Percentiles rank a stretch among this genome's conserved stretches.
phyloP scores from a whole-genome alignment of 169 alveolate genomes.

The Plasmodium coatneyi region DNA sequence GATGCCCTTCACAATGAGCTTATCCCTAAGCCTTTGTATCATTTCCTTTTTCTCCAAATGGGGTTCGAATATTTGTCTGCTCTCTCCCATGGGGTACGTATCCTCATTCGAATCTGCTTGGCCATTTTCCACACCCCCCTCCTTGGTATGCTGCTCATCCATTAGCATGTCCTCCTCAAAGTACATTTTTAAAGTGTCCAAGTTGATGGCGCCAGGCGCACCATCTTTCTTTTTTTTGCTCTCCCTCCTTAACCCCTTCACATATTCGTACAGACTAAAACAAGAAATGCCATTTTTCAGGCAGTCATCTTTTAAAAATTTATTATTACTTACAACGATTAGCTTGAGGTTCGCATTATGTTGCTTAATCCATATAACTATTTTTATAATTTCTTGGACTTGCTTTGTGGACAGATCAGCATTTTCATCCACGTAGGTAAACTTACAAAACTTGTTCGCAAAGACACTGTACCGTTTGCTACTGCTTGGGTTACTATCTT shows the following conservation, averaged over 20 bases:
- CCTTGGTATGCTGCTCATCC: constrained; percentile 23
- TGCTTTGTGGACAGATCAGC: constrained; percentile 2
- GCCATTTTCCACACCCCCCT: background rate
- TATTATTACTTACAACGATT: constrained; percentile 36
- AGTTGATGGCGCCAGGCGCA: background rate
- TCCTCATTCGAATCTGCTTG: background rate
- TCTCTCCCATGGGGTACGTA: constrained; percentile 77
- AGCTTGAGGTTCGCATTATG: constrained; percentile 23
- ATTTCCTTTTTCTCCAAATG: constrained; percentile 83
- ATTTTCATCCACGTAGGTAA: constrained; percentile 64
- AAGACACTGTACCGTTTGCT: constrained; percentile 45
- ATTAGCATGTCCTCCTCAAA: constrained; percentile 59
- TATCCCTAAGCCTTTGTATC: constrained; percentile 87
- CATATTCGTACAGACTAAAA: constrained; percentile 63
- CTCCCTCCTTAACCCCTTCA: constrained; percentile 47
- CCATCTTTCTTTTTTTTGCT: constrained; percentile 44
- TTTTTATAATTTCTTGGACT: constrained; percentile 60
- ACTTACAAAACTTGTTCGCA: constrained; percentile 62
- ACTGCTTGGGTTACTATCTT: constrained; percentile 24
- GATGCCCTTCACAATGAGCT: constrained; percentile 90
- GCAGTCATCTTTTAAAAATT: constrained; percentile 76
- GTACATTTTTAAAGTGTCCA: constrained; percentile 58
- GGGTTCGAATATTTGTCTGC: constrained; percentile 75
- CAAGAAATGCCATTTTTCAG: constrained; percentile 63
- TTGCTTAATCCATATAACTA: constrained; percentile 68